Conservation (phyloP, 352 stramenopile genomes). For the Pythium monospermum region DNA sequence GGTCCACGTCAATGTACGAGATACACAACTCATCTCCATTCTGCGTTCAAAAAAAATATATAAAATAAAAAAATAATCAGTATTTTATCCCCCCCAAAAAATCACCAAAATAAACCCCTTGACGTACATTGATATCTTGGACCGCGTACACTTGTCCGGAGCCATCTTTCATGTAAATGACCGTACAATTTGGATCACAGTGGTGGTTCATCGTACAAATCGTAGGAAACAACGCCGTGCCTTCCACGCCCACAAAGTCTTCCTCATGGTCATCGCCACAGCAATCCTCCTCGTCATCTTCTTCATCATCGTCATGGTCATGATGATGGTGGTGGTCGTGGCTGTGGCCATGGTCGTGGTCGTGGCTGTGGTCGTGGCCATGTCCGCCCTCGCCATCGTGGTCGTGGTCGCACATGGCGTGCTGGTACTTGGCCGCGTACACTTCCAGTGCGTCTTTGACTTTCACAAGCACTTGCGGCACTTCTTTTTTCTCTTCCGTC, state of each 20-base stretch:
- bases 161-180: slow-evolving; percentile 85
- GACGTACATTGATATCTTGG: slow-evolving; percentile 54
- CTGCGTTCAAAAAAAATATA: slow-evolving; percentile 23
- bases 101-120: background rate
- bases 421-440: slow-evolving; percentile 61
- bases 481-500: slow-evolving; percentile 56
- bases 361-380: slow-evolving; percentile 30
- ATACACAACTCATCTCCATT: slow-evolving; percentile 92
- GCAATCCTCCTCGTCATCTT: slow-evolving; percentile 37
- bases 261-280: slow-evolving; percentile 51
- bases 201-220: slow-evolving; percentile 97
- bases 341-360: slow-evolving; percentile 26
- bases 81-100: background rate
- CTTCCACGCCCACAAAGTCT: slow-evolving; percentile 93
- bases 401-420: slow-evolving; percentile 22
- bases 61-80: slow-evolving; percentile 8
- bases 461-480: slow-evolving; percentile 48
- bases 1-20: slow-evolving; percentile 92
- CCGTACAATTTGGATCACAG: slow-evolving; percentile 90
- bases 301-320: slow-evolving; percentile 37
- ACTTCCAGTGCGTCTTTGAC: slow-evolving; percentile 65
- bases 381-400: slow-evolving; percentile 34
- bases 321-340: slow-evolving; percentile 15
- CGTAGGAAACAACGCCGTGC: slow-evolving; percentile 89
- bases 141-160: slow-evolving; percentile 67